These are phyloP conservation scores for Dalechampia spathulata DNA, from an alignment of 441 rosid species.

Conservation along the genomic window DNA sequence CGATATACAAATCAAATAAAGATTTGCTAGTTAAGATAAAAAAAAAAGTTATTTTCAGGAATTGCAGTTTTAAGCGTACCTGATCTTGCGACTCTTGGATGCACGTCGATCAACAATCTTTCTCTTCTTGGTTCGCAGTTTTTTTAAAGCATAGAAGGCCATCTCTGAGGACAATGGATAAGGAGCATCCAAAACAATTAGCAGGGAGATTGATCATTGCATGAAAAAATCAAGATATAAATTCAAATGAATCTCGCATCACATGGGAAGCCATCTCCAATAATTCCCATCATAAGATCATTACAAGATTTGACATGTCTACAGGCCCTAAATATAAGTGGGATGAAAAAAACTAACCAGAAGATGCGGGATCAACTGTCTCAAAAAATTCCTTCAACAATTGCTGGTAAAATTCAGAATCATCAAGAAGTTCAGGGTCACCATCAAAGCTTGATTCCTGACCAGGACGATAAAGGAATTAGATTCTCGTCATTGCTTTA, in stretches of 20 bases:
- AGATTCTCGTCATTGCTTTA: background rate
- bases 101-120: constrained; percentile 87
- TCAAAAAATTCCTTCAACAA: constrained; percentile 82
- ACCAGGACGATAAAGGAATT: constrained; percentile 2
- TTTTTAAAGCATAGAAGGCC: constrained; percentile 67
- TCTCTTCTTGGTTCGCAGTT: constrained; percentile 73
- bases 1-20: background rate
- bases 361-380: constrained; percentile 58
- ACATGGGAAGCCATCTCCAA: background rate
- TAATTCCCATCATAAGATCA: no score
- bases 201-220: background rate
- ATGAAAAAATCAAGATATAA: background rate
- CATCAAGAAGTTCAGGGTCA: constrained; percentile 87
- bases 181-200: constrained; percentile 2
- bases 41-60: no score
- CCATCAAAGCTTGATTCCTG: constrained; percentile 56
- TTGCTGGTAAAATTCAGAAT: constrained; percentile 81
- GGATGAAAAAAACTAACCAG: constrained; percentile 32
- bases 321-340: background rate
- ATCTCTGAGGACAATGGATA: constrained; percentile 38
- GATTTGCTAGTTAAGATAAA: no score
- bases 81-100: constrained; percentile 87
- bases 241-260: background rate
- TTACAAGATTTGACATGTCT: background rate
- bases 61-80: constrained; percentile 21